A percentile compares a stretch with the other conserved stretches of the same genome.
Evolutionary conservation across 2,329 filamentous ascomycete genomes (phyloP).

Genomic region (Chalara sp.): DNA sequence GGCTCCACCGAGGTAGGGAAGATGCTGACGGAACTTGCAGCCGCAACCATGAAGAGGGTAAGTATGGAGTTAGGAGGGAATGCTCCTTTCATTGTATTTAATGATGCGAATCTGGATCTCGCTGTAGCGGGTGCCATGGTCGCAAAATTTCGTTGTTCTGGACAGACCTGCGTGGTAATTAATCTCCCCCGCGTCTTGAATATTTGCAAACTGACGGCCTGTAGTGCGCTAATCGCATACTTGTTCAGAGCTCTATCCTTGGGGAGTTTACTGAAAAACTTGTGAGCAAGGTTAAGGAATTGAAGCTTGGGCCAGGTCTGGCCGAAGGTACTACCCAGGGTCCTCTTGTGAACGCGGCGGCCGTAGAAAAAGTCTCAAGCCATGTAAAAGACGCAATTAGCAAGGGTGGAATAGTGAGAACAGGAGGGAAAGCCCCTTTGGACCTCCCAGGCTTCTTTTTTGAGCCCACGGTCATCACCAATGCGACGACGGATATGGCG

Average conservation of each 20-base stretch:
- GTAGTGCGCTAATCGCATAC: conserved; percentile 65
- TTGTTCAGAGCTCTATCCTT: conserved; percentile 69
- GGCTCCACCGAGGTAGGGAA: conserved; percentile 31
- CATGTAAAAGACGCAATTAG: conserved; percentile 72
- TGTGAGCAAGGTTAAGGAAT: conserved; percentile 60
- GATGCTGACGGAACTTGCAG: conserved; percentile 31
- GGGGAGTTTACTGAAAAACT: conserved; percentile 63
- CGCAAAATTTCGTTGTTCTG: conserved; percentile 85
- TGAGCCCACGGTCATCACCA: conserved; percentile 76
- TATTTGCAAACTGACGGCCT: background rate
- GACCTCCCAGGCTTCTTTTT: conserved; percentile 68
- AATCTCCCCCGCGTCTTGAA: background rate
- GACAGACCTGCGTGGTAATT: conserved; percentile 71
- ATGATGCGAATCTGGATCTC: conserved; percentile 78
- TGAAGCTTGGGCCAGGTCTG: conserved; percentile 70
- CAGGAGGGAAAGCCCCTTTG: conserved; percentile 65
- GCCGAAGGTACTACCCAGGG: conserved; percentile 64
- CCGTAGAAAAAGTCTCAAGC: conserved; percentile 65
- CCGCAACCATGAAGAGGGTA: conserved; percentile 33
- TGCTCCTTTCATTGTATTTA: conserved; percentile 90
- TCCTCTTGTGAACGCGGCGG: conserved; percentile 75
- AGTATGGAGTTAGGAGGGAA: conserved; percentile 69
- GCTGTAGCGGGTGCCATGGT: conserved; percentile 75
- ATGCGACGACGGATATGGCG: conserved; percentile 76
- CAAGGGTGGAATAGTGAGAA: conserved; percentile 66